Base-by-base conservation (phyloP, 305 asterid genomes). In the Euphrasia arctica region DNA sequence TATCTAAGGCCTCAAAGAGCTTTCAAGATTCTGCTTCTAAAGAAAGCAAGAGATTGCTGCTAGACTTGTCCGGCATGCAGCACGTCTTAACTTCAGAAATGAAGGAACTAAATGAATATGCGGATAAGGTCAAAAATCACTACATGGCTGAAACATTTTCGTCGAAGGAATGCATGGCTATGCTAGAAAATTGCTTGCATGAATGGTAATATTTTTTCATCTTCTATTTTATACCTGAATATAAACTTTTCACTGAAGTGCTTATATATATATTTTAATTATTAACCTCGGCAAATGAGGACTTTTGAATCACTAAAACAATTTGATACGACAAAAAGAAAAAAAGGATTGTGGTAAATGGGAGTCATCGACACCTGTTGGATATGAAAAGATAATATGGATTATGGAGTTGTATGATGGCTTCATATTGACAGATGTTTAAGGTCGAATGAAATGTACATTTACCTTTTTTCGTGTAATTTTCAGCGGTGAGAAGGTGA, bases 1-100 rank as follows among this genome's bases (percentile, higher is more conserved):
- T 89, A 51, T 80, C 86, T 4, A 78, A 83, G 68, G 87, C 85
- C 66, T 78, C 96, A 34, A 78, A 75, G 71, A 67, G 79, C 63
- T 74, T 90, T 43, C 84, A 85, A 72, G 88, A 87, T 36, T 68
- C 84, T 39, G 60, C 54, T 62, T 64, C 68, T 55, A 76, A 82
- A 79, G 94, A 87, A 62, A 87, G 75, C 70, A 79, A 76, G 75
- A 80, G 63, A 71, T 31, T 83, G 78, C 60, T 74, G 68, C 67
- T 68, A 70, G 90, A 79, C 60, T 63, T 90, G 66, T 73, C 83
- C 45, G 66, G 69, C 66, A 78, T 90, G 76, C 88, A 79, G 79
- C 79, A 75, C 64, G 78, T 83, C 67, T 72, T 85, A 60, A 70
- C 73, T 48, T 72, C 72, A 54, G 95, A 84, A 59, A 79, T 67